Percentiles rank a stretch among this genome's conserved stretches.
Conservation (phyloP, 2,329 filamentous ascomycete species). For the Verticillium nonalfalfae region DNA sequence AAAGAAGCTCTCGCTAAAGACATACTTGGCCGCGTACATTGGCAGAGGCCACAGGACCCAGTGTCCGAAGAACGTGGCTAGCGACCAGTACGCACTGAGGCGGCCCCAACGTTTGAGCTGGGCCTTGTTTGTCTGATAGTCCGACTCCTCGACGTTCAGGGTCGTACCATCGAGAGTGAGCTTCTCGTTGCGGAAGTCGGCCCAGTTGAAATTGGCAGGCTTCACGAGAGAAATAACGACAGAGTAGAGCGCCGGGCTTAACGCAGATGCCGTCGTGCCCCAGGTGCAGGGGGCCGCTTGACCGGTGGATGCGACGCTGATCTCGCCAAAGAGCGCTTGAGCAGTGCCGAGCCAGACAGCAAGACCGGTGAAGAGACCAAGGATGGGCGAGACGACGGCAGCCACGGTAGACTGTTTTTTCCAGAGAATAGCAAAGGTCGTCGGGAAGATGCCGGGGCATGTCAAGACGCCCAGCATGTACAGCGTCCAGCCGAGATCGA, state of each 20-base stretch:
- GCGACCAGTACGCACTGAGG: conserved; percentile 37
- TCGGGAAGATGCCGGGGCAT: conserved; percentile 47
- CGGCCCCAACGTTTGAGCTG: conserved; percentile 38
- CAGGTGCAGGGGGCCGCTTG: conserved; percentile 43
- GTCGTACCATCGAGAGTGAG: conserved; percentile 26
- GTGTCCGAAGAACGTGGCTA: conserved; percentile 43
- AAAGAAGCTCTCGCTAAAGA: conserved; percentile 42
- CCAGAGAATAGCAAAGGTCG: conserved; percentile 47
- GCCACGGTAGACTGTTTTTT: conserved; percentile 39
- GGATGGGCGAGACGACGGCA: conserved; percentile 40
- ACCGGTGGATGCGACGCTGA: conserved; percentile 41
- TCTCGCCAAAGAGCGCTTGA: conserved; percentile 34
- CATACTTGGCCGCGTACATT: conserved; percentile 45
- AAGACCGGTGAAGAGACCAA: conserved; percentile 44
- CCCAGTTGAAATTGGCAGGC: conserved; percentile 34
- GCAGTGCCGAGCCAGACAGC: conserved; percentile 46
- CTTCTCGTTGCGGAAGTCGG: conserved; percentile 30
- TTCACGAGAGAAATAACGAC: conserved; percentile 36
- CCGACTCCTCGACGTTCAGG: conserved; percentile 3
- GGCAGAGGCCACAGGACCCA: conserved; percentile 49
- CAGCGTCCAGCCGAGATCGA: conserved; percentile 47
- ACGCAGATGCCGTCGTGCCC: conserved; percentile 41
- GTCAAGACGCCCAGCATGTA: conserved; percentile 49
- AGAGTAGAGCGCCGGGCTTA: conserved; percentile 35
- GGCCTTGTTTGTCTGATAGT: conserved; percentile 22